Conservation (phyloP, 805 yeast genomes). For the Wickerhamiella parazyma region DNA sequence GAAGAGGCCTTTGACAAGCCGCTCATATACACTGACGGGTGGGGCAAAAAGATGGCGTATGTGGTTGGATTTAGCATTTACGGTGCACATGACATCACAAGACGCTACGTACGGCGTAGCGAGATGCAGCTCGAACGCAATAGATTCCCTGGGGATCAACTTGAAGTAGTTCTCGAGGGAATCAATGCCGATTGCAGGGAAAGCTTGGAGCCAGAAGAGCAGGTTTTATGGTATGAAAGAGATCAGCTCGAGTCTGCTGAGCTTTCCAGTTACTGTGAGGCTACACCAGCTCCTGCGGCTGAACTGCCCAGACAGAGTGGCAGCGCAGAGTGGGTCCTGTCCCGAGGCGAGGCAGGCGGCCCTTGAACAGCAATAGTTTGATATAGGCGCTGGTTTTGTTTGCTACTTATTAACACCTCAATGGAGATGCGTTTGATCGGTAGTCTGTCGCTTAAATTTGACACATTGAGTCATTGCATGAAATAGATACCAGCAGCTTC, state of each 20-base stretch:
- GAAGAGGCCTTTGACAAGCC: constrained; percentile 82
- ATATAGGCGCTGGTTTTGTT: too few species aligned
- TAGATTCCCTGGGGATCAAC: constrained; percentile 29
- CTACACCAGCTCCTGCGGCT: constrained; percentile 12
- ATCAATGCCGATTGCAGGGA: constrained; percentile 14
- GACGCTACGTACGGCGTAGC: constrained; percentile 42
- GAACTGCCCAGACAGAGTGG: constrained; percentile 62
- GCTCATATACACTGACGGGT: constrained; percentile 56
- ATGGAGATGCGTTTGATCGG: too few species aligned
- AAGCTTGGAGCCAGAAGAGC: constrained; percentile 15
- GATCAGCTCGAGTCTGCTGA: constrained; percentile 20
- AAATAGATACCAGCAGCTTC: too few species aligned
- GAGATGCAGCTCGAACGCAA: constrained; percentile 36
- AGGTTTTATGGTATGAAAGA: constrained; percentile 15
- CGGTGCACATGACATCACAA: constrained; percentile 57
- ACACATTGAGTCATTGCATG: too few species aligned
- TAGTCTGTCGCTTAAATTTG: too few species aligned
- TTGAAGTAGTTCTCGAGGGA: constrained; percentile 23
- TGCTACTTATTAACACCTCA: too few species aligned
- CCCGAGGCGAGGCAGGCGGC: constrained; percentile 74
- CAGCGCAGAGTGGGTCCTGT: constrained; percentile 54
- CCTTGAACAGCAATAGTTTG: too few species aligned
- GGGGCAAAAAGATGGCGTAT: constrained; percentile 93
- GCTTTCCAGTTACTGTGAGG: constrained; percentile 16
- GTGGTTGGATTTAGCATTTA: constrained; percentile 50